Percentiles rank a stretch among this genome's conserved stretches.
Evolutionary conservation across 495 filamentous ascomycete genomes (phyloP).

Genomic region (Evansstolkia leycettana): DNA sequence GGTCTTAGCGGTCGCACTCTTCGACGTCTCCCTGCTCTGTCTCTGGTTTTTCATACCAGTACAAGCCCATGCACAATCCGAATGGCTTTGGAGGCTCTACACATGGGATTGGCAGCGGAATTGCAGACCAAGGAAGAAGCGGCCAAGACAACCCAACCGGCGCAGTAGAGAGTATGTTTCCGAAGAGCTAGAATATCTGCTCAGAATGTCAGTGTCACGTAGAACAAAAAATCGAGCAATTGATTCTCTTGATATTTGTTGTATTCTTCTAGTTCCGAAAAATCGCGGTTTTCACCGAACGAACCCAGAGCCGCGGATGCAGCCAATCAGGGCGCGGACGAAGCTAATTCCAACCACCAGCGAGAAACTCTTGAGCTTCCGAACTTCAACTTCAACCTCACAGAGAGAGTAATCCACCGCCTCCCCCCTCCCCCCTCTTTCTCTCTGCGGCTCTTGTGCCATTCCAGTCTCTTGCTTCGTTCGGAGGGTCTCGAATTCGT

Average conservation of each 20-base stretch:
- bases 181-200: too few relatives aligned
- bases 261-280: constrained; percentile 16
- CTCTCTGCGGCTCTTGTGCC: constrained; percentile 19
- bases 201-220: too few relatives aligned
- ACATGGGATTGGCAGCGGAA: constrained; percentile 8
- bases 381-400: constrained; percentile 25
- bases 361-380: constrained; percentile 22
- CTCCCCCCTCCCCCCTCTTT: constrained; percentile 19
- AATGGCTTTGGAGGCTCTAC: constrained; percentile 11
- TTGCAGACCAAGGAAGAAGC: constrained; percentile 5
- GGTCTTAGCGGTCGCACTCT: constrained; percentile 14
- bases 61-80: constrained; percentile 8
- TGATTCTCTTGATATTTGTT: too few relatives aligned
- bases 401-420: constrained; percentile 16
- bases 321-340: constrained; percentile 31
- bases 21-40: constrained; percentile 10
- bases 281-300: constrained; percentile 31
- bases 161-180: too few relatives aligned
- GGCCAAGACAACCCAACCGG: neutral
- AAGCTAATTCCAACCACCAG: constrained; percentile 27
- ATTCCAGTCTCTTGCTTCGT: constrained; percentile 18
- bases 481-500: constrained; percentile 28
- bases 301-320: constrained; percentile 10
- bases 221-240: too few relatives aligned
- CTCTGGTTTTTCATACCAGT: constrained; percentile 9